These are phyloP conservation scores for Ilex aquifolium DNA, from an alignment of 257 asterid genomes.

Conservation along the genomic window DNA sequence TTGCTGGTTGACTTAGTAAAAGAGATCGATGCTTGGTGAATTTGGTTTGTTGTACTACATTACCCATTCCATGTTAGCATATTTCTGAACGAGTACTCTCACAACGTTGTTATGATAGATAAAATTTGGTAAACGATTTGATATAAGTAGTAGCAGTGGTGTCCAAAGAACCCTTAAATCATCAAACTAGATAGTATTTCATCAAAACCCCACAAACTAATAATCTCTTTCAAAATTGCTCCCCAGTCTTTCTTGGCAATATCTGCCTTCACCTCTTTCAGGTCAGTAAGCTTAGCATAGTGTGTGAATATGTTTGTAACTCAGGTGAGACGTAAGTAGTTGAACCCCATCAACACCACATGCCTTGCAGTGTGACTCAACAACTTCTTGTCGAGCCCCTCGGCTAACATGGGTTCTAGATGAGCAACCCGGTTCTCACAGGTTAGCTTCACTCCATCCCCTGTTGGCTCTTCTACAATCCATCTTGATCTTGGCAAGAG, in stretches of 20 bases:
- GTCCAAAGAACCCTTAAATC: too few relatives aligned
- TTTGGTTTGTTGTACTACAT: too few relatives aligned
- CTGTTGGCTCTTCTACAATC: conserved; percentile 37
- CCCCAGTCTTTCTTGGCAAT: conserved; percentile 33
- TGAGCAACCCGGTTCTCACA: conserved; percentile 64
- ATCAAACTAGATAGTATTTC: too few relatives aligned
- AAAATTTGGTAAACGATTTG: too few relatives aligned
- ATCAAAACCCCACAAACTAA: too few relatives aligned
- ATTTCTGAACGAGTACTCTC: too few relatives aligned
- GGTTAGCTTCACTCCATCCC: conserved; percentile 46
- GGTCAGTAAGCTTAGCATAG: conserved; percentile 32
- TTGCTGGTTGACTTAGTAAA: too few relatives aligned
- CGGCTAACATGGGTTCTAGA: conserved; percentile 50
- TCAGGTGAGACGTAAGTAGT: conserved; percentile 74
- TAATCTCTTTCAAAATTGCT: too few relatives aligned
- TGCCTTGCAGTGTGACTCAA: conserved; percentile 17
- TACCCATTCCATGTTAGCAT: too few relatives aligned
- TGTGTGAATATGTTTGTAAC: conserved; percentile 59
- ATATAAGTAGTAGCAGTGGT: too few relatives aligned
- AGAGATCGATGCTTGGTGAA: too few relatives aligned
- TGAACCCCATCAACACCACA: conserved; percentile 40
- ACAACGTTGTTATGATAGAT: too few relatives aligned
- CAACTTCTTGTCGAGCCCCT: conserved; percentile 60
- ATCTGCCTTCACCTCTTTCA: conserved; percentile 37
- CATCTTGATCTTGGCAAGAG: conserved; percentile 53